Evolutionary conservation across 306 rosid species (phyloP).

Genomic region (Pterocarpus santalinus): DNA sequence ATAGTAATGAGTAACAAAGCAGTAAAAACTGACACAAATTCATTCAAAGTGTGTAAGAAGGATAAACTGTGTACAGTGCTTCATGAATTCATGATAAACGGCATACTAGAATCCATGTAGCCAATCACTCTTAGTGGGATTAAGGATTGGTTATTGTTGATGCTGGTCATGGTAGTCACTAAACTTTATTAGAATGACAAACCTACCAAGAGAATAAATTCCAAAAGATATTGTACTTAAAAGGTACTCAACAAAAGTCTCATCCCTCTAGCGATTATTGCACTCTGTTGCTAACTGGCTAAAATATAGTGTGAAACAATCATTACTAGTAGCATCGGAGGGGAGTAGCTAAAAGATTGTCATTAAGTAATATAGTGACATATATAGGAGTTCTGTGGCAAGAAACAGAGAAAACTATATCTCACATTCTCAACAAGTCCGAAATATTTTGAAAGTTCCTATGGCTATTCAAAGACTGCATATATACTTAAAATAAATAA

Average conservation of each 20-base stretch:
- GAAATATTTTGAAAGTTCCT: conserved; percentile 20
- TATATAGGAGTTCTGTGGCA: background rate
- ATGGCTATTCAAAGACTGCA: conserved; percentile 25
- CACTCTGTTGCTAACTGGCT: background rate
- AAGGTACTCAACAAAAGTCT: conserved; percentile 1
- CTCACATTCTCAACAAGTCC: background rate
- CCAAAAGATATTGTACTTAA: background rate
- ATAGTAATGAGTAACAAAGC: conserved; percentile 4
- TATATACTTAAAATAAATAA: background rate
- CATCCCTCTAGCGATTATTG: background rate
- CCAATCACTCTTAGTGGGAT: conserved; percentile 26
- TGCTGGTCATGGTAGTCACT: background rate
- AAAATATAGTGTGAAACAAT: conserved; percentile 11
- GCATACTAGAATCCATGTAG: conserved; percentile 14
- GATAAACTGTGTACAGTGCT: background rate
- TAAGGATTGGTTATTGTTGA: conserved; percentile 3
- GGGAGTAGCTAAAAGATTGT: conserved; percentile 27
- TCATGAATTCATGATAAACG: conserved; percentile 28
- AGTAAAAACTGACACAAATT: conserved; percentile 4
- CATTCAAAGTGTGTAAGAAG: background rate
- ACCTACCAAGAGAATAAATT: background rate
- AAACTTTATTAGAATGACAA: conserved; percentile 9
- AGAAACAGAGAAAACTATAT: conserved; percentile 14
- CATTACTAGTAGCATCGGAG: background rate
- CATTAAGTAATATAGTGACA: conserved; percentile 3